Percentiles rank a stretch among this genome's conserved stretches.
phyloP scores from a whole-genome alignment of 345 rosid species.

The Rhodamnia argentea region DNA sequence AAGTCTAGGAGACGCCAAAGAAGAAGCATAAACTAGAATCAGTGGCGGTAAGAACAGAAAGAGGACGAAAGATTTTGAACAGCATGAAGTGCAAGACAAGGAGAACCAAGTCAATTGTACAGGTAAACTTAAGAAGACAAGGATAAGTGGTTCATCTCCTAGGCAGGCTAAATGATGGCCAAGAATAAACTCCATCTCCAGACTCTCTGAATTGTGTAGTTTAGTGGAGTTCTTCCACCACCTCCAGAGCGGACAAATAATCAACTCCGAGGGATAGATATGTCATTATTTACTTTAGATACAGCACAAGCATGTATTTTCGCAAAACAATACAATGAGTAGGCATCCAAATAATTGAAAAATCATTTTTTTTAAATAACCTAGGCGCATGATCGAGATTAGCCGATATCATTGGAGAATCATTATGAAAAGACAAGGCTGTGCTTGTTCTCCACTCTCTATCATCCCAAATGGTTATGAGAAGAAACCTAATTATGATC shows the following conservation, averaged over 20 bases:
- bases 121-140: background rate
- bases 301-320: background rate
- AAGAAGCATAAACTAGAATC: constrained; percentile 16
- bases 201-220: background rate
- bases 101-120: background rate
- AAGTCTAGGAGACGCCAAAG: constrained; percentile 38
- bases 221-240: background rate
- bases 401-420: background rate
- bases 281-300: background rate
- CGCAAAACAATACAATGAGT: background rate
- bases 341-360: background rate
- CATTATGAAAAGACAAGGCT: background rate
- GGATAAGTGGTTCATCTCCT: background rate
- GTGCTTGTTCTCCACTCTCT: background rate
- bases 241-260: background rate
- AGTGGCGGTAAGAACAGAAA: constrained; percentile 7
- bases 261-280: background rate
- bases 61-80: background rate
- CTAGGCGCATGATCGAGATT: background rate
- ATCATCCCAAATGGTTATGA: background rate
- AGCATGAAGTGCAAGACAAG: background rate
- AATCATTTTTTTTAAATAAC: too few relatives aligned
- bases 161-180: background rate
- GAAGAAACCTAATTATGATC: background rate
- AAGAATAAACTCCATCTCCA: background rate